Evolutionary conservation across 352 stramenopile genomes (phyloP).

Genomic region (Ophiocytium majus): DNA sequence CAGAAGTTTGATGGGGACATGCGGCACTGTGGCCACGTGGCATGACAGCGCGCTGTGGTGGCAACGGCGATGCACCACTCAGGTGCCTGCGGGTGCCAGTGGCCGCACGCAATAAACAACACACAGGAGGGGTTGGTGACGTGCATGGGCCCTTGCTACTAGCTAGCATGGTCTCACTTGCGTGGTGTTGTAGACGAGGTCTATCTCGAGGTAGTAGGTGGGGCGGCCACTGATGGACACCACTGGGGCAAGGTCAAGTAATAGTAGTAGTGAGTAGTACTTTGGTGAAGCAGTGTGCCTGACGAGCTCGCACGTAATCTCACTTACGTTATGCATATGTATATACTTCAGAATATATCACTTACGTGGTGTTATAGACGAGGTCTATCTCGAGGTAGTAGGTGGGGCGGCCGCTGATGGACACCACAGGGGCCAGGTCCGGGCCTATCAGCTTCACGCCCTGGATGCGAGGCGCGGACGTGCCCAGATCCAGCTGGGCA

Average conservation of each 20-base stretch:
- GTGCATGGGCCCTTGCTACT: too few relatives aligned
- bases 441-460: background rate
- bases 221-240: background rate
- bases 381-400: background rate
- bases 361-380: background rate
- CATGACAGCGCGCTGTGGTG: too few relatives aligned
- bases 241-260: background rate
- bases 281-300: too few relatives aligned
- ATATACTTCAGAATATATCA: background rate
- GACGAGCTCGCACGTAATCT: too few relatives aligned
- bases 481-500: background rate
- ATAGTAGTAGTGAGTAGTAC: background rate
- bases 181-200: too few relatives aligned
- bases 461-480: background rate
- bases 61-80: too few relatives aligned
- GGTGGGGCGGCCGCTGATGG: background rate
- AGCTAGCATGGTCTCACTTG: background rate
- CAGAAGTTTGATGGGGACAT: too few relatives aligned
- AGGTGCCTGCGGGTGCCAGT: too few relatives aligned
- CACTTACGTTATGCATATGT: background rate
- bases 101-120: too few relatives aligned
- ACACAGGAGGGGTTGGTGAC: too few relatives aligned
- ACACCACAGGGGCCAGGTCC: background rate
- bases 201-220: background rate
- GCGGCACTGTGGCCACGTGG: too few relatives aligned